Conservation (phyloP, 257 asterid species). For the Solanum gracilifrons region DNA sequence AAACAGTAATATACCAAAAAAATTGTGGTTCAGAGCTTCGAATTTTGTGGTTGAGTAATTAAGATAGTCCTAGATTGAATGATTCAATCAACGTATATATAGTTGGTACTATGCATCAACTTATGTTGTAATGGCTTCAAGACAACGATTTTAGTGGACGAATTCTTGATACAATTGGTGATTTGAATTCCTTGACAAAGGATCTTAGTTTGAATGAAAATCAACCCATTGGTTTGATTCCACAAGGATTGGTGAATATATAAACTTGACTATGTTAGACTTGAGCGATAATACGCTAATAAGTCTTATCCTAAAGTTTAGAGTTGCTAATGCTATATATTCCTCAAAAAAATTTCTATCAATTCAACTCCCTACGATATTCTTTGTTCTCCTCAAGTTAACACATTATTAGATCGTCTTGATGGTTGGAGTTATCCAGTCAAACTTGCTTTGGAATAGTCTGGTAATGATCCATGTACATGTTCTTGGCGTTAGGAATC, state of each 20-base stretch:
- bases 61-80: too few relatives aligned
- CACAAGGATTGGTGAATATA: neutral
- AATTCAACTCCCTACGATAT: too few relatives aligned
- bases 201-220: too few relatives aligned
- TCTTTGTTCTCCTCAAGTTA: neutral
- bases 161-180: neutral
- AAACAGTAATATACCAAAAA: too few relatives aligned
- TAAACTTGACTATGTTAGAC: neutral
- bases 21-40: too few relatives aligned
- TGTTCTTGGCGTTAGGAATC: neutral
- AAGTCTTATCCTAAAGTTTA: neutral
- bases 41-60: too few relatives aligned
- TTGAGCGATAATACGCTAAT: neutral
- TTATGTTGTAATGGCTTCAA: neutral
- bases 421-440: neutral
- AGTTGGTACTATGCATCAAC: neutral
- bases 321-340: neutral
- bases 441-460: neutral
- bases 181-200: neutral
- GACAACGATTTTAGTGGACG: neutral
- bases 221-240: neutral
- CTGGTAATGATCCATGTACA: neutral
- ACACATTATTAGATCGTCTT: neutral
- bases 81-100: neutral
- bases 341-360: neutral